Evolutionary conservation across 371 early-diverging fungal species (phyloP), one percentile per base, ranked within the genome.

Genomic region (Fennellomyces sp.): DNA sequence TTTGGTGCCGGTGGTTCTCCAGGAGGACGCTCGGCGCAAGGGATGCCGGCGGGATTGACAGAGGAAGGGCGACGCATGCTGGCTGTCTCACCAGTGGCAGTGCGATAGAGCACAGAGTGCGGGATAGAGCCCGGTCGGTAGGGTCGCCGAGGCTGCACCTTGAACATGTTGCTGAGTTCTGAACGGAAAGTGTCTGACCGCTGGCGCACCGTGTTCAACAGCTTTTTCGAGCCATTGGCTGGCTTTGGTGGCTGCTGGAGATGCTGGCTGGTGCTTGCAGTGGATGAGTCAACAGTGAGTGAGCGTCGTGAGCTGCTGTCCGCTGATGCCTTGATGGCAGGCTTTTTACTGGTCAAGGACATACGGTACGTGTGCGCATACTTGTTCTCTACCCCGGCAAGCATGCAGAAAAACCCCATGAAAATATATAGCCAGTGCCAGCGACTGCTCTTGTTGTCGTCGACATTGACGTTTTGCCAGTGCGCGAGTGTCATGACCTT

Each of bases 391-490:
- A 60, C 48, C 4, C 66, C 68, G 13, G 57, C 65, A 29, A 69
- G 53, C 60, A 65, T 58, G 52, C 45, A 68, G 41, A 74, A 58
- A 48, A 65, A 76, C 5, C 76, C 73, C 8, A 72, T 5, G 21
- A 66, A 17, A 25, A 75, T 42, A 61, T 58, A 53, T 31, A 82
- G 56, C 69, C 66, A 81, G 30, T 78, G 74, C 56, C 89, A 83
- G 2, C 55, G 52, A 31, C 25, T 33, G 7, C 68, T 60, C 26
- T 48, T 67, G 1, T 38, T 36, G 48, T 69, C 57, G 10, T 70
- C 60, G 10, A 74, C 54, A 64, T 81, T 89, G 47, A 82, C 78
- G 61, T 89, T 88, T 2, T 55, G 64, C 87, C 86, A 88, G 39
- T 84, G 61, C 5, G 72, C 52, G 6, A 89, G 65, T 10, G 77